A percentile compares a stretch with the other conserved stretches of the same genome.
Evolutionary conservation across 306 rosid species (phyloP).

Genomic region (Cucurbita argyrosperma): DNA sequence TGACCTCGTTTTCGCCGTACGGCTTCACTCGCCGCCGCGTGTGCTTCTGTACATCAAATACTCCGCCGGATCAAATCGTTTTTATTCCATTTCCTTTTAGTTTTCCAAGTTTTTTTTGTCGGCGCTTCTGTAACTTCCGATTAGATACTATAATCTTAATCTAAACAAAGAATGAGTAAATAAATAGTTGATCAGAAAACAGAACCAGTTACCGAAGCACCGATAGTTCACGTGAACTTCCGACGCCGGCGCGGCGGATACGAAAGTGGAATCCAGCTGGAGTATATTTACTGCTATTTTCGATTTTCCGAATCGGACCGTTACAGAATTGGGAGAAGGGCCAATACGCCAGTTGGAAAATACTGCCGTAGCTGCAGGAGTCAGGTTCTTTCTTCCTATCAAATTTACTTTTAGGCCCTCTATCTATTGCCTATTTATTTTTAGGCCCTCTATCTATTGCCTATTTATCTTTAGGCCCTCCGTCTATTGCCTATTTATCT

Average conservation of each 20-base stretch:
- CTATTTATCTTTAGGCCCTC: background rate
- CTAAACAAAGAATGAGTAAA: background rate
- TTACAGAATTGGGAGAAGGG: background rate
- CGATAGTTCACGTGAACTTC: background rate
- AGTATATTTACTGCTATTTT: background rate
- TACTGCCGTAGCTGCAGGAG: background rate
- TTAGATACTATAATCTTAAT: background rate
- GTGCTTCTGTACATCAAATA: background rate
- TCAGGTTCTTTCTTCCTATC: background rate
- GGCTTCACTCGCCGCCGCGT: background rate
- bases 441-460: background rate
- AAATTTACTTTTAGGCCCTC: background rate
- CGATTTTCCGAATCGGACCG: background rate
- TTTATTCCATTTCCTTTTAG: background rate
- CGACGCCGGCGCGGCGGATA: background rate
- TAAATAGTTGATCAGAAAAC: background rate
- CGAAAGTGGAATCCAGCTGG: conserved; percentile 2
- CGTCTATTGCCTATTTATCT: background rate
- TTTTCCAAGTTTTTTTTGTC: background rate
- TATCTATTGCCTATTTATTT: background rate
- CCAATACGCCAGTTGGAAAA: conserved; percentile 5
- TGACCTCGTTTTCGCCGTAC: background rate
- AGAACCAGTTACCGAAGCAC: background rate
- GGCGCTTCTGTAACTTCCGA: background rate
- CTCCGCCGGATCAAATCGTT: background rate